These are phyloP conservation scores for Knoxia roxburghii DNA, from an alignment of 257 asterid species.

Conservation along the genomic window DNA sequence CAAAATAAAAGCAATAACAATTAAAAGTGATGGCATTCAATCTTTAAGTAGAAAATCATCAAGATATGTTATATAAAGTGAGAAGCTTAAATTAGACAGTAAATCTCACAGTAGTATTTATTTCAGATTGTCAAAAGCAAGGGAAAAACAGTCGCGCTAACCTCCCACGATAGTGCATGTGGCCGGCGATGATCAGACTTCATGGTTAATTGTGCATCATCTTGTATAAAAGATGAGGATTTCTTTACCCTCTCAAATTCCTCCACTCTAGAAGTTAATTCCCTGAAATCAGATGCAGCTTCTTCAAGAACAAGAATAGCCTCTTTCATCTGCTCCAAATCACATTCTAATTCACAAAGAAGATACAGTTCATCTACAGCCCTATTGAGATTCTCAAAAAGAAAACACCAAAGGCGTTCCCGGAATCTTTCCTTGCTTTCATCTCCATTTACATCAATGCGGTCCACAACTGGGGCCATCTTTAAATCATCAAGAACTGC, in stretches of 20 bases:
- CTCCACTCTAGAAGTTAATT: slow-evolving; percentile 75
- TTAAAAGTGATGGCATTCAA: not conserved
- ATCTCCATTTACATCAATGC: slow-evolving; percentile 36
- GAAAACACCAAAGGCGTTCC: slow-evolving; percentile 99
- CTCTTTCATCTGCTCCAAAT: slow-evolving; percentile 88
- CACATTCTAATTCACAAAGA: slow-evolving; percentile 98
- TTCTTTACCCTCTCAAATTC: slow-evolving; percentile 80
- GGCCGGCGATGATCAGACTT: slow-evolving; percentile 97
- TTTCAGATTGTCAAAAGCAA: slow-evolving; percentile 2
- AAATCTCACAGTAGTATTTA: not conserved
- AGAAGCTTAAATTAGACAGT: not conserved
- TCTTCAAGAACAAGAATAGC: slow-evolving; percentile 96
- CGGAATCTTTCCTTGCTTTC: slow-evolving; percentile 96
- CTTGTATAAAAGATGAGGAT: slow-evolving; percentile 48
- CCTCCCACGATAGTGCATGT: slow-evolving; percentile 99
- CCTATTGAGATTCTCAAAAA: slow-evolving; percentile 93
- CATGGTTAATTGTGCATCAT: slow-evolving; percentile 49
- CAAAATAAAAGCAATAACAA: not conserved
- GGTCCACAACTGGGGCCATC: slow-evolving; percentile 31
- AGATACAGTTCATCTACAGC: slow-evolving; percentile 96
- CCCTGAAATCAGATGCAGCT: slow-evolving; percentile 91
- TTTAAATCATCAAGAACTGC: slow-evolving; percentile 34
- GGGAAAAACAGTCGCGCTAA: slow-evolving; percentile 35
- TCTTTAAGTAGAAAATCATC: not conserved
- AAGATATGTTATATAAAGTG: not conserved